Evolutionary conservation across 2,329 filamentous ascomycete species (phyloP).

Genomic region (Alternaria sp.): DNA sequence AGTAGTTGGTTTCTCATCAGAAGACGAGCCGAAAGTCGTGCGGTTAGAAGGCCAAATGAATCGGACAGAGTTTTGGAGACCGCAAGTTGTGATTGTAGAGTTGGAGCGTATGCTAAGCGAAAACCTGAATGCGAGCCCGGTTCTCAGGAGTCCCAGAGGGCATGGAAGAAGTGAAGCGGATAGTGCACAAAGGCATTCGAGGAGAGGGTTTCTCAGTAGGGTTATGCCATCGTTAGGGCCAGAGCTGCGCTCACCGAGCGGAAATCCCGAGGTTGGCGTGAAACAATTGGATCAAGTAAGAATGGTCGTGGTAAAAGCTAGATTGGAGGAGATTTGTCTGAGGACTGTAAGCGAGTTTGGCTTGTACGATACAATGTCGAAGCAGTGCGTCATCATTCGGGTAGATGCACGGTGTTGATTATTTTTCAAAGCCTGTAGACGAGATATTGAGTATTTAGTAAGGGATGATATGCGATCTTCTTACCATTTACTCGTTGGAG

Average conservation of each 20-base stretch:
- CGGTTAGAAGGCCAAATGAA: constrained; percentile 53
- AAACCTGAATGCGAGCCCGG: constrained; percentile 38
- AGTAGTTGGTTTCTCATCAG: constrained; percentile 52
- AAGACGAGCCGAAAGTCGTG: constrained; percentile 53
- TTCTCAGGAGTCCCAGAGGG: constrained; percentile 13
- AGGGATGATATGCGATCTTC: neutral
- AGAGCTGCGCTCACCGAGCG: constrained; percentile 29
- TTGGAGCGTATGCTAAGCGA: constrained; percentile 48
- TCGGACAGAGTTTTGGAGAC: constrained; percentile 55
- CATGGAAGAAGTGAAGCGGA: constrained; percentile 6
- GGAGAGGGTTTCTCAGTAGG: constrained; percentile 33
- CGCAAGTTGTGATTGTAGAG: constrained; percentile 53
- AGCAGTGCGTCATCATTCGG: constrained; percentile 43
- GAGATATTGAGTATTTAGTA: neutral
- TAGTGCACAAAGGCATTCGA: constrained; percentile 14
- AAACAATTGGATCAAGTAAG: constrained; percentile 20
- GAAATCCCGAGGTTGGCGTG: constrained; percentile 33
- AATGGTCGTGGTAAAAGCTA: constrained; percentile 38
- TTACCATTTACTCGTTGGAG: neutral
- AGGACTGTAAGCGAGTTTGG: constrained; percentile 48
- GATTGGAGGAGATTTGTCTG: constrained; percentile 46
- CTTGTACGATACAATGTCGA: constrained; percentile 48
- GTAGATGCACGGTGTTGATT: constrained; percentile 44
- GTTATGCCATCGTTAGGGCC: constrained; percentile 32
- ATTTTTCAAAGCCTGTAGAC: neutral